A percentile compares a stretch with the other conserved stretches of the same genome.
phyloP scores from a whole-genome alignment of 2,329 filamentous ascomycete species.

The Neonectria sp. region DNA sequence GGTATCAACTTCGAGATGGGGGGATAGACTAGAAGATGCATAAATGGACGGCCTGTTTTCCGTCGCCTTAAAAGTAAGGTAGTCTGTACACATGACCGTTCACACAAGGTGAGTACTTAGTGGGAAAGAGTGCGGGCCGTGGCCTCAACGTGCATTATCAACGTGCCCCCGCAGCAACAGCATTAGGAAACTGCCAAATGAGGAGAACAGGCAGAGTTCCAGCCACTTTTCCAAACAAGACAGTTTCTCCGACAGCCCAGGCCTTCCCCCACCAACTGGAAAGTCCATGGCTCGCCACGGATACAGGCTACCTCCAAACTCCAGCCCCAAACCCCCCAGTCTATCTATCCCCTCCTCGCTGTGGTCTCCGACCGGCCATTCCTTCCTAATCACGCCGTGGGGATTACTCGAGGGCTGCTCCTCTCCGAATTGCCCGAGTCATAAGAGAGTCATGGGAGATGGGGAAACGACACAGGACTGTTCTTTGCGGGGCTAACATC shows the following conservation, averaged over 20 bases:
- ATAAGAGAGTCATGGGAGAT: constrained; percentile 6
- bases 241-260: not conserved
- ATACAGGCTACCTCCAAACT: constrained; percentile 1
- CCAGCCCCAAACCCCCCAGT: not conserved
- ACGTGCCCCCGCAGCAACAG: not conserved
- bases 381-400: constrained; percentile 20
- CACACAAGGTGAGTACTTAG: too few relatives aligned
- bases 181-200: not conserved
- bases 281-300: too few relatives aligned
- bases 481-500: too few relatives aligned
- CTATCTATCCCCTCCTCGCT: constrained; percentile 11
- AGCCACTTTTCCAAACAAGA: not conserved
- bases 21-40: not conserved
- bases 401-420: not conserved
- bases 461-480: not conserved
- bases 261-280: not conserved
- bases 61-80: not conserved
- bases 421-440: constrained; percentile 7
- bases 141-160: not conserved
- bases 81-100: not conserved
- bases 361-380: constrained; percentile 17
- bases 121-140: too few relatives aligned
- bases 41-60: not conserved
- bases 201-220: not conserved
- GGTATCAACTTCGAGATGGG: not conserved